phyloP scores from a whole-genome alignment of 2,329 filamentous ascomycete species.

The Aureobasidium subglaciale region DNA sequence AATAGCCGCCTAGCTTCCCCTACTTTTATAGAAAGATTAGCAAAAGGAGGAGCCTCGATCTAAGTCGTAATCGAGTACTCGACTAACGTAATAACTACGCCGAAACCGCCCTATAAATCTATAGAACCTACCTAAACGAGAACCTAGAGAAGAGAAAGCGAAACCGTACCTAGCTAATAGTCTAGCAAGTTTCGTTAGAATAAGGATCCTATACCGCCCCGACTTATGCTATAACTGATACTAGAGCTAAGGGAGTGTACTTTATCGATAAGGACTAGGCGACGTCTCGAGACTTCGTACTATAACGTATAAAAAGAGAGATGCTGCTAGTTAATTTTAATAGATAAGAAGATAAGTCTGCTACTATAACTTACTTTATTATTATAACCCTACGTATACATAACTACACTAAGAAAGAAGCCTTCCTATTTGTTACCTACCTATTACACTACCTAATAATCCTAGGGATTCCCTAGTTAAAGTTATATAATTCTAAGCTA shows the following conservation, averaged over 20 bases:
- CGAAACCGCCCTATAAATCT: not conserved
- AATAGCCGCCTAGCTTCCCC: not conserved
- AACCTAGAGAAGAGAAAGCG: not conserved
- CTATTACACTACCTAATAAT: not conserved
- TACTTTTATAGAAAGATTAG: not conserved
- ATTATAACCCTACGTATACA: not conserved
- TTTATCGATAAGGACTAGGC: not conserved
- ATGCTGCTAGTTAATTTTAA: conserved; percentile 1
- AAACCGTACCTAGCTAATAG: not conserved
- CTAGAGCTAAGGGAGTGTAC: not conserved
- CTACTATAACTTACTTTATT: not conserved
- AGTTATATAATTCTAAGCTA: not conserved
- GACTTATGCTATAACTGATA: not conserved
- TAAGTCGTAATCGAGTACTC: not conserved
- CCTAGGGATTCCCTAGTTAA: not conserved
- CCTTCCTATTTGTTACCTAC: not conserved
- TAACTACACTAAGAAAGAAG: not conserved
- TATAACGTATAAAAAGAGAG: not conserved
- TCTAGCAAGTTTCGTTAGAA: not conserved
- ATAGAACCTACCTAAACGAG: not conserved
- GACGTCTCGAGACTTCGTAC: not conserved
- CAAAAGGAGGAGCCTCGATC: not conserved
- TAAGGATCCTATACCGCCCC: not conserved
- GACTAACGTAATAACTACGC: not conserved
- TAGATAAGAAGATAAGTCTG: not conserved